phyloP scores from a whole-genome alignment of 495 filamentous ascomycete species.

The Rhypophila decipiens region DNA sequence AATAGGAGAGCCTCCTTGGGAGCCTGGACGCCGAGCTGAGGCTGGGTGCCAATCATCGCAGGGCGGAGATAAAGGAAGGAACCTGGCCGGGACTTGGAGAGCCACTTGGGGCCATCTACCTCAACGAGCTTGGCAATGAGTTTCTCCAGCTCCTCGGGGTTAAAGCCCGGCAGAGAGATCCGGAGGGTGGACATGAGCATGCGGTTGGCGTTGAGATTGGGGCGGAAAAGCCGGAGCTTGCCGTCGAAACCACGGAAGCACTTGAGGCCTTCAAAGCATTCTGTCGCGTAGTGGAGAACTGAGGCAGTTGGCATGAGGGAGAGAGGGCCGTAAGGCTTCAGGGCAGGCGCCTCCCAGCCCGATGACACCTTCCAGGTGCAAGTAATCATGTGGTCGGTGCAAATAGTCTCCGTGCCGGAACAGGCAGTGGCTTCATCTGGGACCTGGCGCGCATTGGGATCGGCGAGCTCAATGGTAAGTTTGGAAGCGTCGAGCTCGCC shows the following conservation, averaged over 20 bases:
- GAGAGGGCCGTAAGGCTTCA: constrained; percentile 75
- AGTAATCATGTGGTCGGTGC: constrained; percentile 89
- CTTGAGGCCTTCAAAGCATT: constrained; percentile 91
- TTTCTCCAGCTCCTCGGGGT: constrained; percentile 62
- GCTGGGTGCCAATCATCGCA: constrained; percentile 74
- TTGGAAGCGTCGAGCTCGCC: constrained; percentile 63
- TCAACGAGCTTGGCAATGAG: constrained; percentile 66
- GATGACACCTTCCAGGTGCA: constrained; percentile 56
- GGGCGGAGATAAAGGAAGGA: constrained; percentile 73
- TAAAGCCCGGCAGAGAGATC: constrained; percentile 72
- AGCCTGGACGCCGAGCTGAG: constrained; percentile 72
- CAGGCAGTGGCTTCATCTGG: constrained; percentile 50
- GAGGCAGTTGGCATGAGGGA: constrained; percentile 77
- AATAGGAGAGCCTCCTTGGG: constrained; percentile 80
- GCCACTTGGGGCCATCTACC: constrained; percentile 69
- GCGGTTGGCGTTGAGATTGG: constrained; percentile 67
- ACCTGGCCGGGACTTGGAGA: constrained; percentile 60
- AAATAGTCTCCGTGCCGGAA: constrained; percentile 48
- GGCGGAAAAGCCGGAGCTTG: constrained; percentile 78
- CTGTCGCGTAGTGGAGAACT: constrained; percentile 84
- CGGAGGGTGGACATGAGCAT: constrained; percentile 66
- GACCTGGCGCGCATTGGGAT: constrained; percentile 57
- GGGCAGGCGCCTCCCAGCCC: constrained; percentile 74
- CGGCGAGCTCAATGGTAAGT: constrained; percentile 60
- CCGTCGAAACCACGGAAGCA: constrained; percentile 79